Evolutionary conservation across 2,329 filamentous ascomycete species (phyloP).

Genomic region (Fusarium albosuccineum): DNA sequence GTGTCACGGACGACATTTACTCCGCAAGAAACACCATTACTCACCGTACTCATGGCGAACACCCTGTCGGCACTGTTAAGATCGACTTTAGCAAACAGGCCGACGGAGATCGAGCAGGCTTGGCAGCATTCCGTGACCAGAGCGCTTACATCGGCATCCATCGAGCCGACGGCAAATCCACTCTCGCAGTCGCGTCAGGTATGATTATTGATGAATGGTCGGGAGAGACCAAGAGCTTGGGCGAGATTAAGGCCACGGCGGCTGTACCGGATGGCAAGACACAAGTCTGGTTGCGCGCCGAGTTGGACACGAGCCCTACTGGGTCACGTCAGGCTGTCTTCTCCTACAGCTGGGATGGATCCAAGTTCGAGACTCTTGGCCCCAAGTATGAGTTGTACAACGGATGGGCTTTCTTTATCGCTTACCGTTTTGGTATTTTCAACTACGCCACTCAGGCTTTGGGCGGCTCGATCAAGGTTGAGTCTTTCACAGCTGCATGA

Average conservation of each 20-base stretch:
- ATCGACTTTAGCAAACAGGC: constrained; percentile 63
- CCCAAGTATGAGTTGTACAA: constrained; percentile 53
- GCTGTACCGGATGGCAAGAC: constrained; percentile 33
- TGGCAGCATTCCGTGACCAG: constrained; percentile 66
- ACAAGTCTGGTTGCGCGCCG: constrained; percentile 41
- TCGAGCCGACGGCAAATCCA: constrained; percentile 45
- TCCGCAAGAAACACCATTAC: constrained; percentile 62
- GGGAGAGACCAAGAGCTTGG: constrained; percentile 33
- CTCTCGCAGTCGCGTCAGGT: constrained; percentile 52
- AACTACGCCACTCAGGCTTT: constrained; percentile 61
- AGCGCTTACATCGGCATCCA: constrained; percentile 66
- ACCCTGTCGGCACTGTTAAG: constrained; percentile 61
- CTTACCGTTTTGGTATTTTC: constrained; percentile 63
- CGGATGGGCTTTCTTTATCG: constrained; percentile 62
- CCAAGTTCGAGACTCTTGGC: constrained; percentile 46
- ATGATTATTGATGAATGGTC: constrained; percentile 54
- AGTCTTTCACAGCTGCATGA: constrained; percentile 34
- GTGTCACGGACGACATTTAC: constrained; percentile 65
- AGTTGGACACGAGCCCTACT: constrained; percentile 42
- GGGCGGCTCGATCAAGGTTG: constrained; percentile 51
- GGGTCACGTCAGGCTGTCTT: constrained; percentile 41
- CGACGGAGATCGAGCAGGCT: constrained; percentile 65
- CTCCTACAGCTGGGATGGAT: constrained; percentile 35
- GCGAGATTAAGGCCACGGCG: constrained; percentile 37
- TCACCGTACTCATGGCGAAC: constrained; percentile 58